Base-by-base conservation (phyloP, 176 grass and related monocot genomes). In the Rhynchospora pubera region DNA sequence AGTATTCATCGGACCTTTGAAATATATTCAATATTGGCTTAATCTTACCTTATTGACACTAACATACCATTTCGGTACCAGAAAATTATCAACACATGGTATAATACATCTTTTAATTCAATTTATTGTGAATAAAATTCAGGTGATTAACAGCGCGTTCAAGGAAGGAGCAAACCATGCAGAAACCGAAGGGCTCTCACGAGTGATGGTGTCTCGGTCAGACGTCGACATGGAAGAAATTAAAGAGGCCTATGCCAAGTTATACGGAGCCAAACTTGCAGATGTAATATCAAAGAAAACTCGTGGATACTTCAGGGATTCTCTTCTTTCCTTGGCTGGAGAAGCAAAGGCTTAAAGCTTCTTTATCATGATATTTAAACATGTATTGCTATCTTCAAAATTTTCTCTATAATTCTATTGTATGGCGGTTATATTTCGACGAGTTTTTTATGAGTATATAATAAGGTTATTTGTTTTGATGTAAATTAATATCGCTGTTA, bases 161-260 rank as follows among this genome's bases (percentile, higher is more conserved):
- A 69, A 79, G 22, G 91, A 97, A 18, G 90, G 81, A 44, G 88
- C 92, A 3, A 91, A 72, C 79, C 19, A 77, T 56, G 83, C 71
- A 57, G 82, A 22, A 12, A 94, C 92, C 28, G 92, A 94, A 30
- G 89, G 90, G 9, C 82, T 98, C 23, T 79, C 90, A 5, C 59
- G 92, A 64, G 96, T 93, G 62, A 88, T 86, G 13, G 96, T 98
- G 32, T 89, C 92, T 12, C 67, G 92, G 81, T 87, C 92, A 11
- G 96, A 97, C 83, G 81, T 80, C 10, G 96, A 93, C 77, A 94
- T 94, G 44, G 85, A 94, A 57, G 89, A 44, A 7, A 93, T 98
- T 78, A 79, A 84, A 45, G 82, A 68, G 1, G 83, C 89, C 0
- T 91, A 93, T 78, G 22, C 87, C 18, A 57, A 91, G 79, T 86